Evolutionary conservation across 495 filamentous ascomycete species (phyloP), one percentile per base, ranked within the genome.

Genomic region (Aspergillus wentii): DNA sequence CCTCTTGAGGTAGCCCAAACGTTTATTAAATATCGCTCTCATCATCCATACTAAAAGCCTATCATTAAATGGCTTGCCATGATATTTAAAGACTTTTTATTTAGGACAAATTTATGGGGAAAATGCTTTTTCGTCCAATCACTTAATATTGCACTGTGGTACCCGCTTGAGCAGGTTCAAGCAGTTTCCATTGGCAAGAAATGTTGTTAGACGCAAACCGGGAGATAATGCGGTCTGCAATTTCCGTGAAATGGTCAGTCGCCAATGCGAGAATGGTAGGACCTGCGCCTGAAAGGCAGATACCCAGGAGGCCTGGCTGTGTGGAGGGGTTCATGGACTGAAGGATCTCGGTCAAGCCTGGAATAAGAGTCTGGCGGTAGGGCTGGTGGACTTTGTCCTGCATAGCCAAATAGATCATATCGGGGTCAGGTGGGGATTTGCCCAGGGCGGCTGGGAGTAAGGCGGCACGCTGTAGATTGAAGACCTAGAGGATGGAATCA

Each of bases 351-450:
- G 83, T 82, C 37, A 98, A 66, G 1, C 92, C 90, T 2, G 91
- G 92, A 44, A 98, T 90, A 33, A 98, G 72, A 9, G 72, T 82
- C 57, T 86, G 80, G 29, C 92, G 80, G 64, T 97, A 95, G 8
- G 86, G 91, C 60, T 98, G 92, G 61, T 98, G 92, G 26, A 98
- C 73, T 59, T 88, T 92, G 66, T 98, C 92, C 63, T 95, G 89
- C 92, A 98, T 98, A 18, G 87, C 91, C 18, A 89, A 74, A 68
- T 88, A 94, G 57, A 98, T 97, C 61, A 88, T 82, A 44, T 89
- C 83, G 26, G 91, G 78, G 53, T 95, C 82, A n/a, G 89, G 91
- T 5, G 92, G 92, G 11, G 82, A 87, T 44, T 83, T 76, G 30
- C 89, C 89, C 43, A 98, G 69, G 2, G 88, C 88, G 4, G 82